Evolutionary conservation across 495 filamentous ascomycete species (phyloP).

Genomic region (Aspergillus baeticus): DNA sequence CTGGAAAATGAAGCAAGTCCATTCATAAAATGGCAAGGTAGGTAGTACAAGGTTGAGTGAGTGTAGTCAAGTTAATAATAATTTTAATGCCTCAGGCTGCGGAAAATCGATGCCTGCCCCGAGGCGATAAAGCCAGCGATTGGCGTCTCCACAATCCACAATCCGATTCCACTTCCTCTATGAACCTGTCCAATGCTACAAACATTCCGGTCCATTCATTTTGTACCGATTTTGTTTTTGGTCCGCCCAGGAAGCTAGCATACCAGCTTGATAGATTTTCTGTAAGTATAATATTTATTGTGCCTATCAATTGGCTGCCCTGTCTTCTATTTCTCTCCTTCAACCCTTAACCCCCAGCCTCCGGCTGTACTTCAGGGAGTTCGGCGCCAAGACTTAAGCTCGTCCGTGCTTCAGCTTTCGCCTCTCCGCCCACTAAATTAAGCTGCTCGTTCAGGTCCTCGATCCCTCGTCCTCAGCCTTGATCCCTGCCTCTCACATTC

Average conservation of each 20-base stretch:
- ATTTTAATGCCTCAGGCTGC: not conserved
- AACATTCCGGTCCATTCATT: conserved; percentile 1
- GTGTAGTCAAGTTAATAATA: not conserved
- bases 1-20: too few relatives aligned
- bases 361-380: not conserved
- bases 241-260: not conserved
- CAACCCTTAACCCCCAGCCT: not conserved
- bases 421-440: conserved; percentile 7
- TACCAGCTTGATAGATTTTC: too few relatives aligned
- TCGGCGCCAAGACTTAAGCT: not conserved
- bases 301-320: not conserved
- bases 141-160: conserved; percentile 3
- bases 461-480: not conserved
- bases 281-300: too few relatives aligned
- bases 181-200: conserved; percentile 1
- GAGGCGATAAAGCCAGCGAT: not conserved
- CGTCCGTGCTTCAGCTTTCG: conserved; percentile 1
- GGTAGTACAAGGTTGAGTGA: too few relatives aligned
- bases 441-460: not conserved
- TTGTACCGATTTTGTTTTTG: not conserved
- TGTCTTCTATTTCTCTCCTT: not conserved
- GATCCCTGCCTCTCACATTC: not conserved
- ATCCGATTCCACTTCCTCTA: conserved; percentile 3
- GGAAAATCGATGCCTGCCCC: too few relatives aligned
- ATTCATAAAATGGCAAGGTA: too few relatives aligned